Evolutionary conservation across 345 rosid genomes (phyloP).

Genomic region (Boechera stricta): DNA sequence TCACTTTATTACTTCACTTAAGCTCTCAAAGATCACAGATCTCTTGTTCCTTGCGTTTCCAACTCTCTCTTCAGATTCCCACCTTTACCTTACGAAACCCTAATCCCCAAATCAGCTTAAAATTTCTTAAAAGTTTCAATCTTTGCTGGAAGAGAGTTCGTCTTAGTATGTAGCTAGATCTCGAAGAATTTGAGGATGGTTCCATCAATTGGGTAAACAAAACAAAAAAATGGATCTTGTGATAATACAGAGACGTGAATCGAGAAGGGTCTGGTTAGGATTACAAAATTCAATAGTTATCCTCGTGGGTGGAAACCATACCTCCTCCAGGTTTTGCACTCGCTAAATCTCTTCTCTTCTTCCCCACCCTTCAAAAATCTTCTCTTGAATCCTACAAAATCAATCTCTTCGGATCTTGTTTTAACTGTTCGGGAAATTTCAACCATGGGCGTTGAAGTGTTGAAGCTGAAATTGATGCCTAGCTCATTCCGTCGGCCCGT

Average conservation of each 20-base stretch:
- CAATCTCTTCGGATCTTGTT: slow-evolving; percentile 24
- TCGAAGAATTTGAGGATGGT: slow-evolving; percentile 26
- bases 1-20: slow-evolving; percentile 38
- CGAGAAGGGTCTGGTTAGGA: slow-evolving; percentile 71
- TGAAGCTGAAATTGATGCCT: slow-evolving; percentile 52
- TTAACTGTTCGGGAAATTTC: neutral
- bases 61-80: neutral
- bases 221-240: slow-evolving; percentile 50
- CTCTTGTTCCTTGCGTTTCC: neutral
- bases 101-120: slow-evolving; percentile 41
- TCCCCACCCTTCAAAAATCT: slow-evolving; percentile 28
- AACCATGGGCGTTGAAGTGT: slow-evolving; percentile 59
- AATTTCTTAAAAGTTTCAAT: neutral
- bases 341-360: slow-evolving; percentile 53
- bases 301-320: slow-evolving; percentile 99
- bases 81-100: neutral
- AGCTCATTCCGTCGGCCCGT: slow-evolving; percentile 65
- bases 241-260: slow-evolving; percentile 52
- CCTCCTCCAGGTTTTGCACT: slow-evolving; percentile 97
- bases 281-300: slow-evolving; percentile 71
- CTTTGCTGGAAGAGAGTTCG: slow-evolving; percentile 27
- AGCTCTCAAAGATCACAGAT: slow-evolving; percentile 13
- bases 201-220: slow-evolving; percentile 26
- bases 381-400: slow-evolving; percentile 30
- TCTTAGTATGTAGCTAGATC: slow-evolving; percentile 37